Percentiles rank a stretch among this genome's conserved stretches.
Evolutionary conservation across 495 filamentous ascomycete species (phyloP).

Genomic region (Trichoderma gamsii): DNA sequence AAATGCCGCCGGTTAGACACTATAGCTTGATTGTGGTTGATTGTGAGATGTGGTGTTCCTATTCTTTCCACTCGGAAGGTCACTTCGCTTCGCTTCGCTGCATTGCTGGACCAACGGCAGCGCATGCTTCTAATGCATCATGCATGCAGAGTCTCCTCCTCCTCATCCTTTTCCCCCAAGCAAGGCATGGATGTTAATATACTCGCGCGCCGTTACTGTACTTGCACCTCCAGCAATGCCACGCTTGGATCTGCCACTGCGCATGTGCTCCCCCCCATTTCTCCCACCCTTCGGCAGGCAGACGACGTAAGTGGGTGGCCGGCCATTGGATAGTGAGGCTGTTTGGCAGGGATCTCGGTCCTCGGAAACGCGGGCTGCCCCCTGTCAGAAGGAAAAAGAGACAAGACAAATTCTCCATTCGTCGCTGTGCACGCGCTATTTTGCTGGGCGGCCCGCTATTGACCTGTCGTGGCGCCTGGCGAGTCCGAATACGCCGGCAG

Average conservation of each 20-base stretch:
- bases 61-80: too few species aligned
- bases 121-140: not conserved
- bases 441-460: not conserved
- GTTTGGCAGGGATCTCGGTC: not conserved
- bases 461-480: not conserved
- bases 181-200: too few species aligned
- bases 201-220: too few species aligned
- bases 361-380: slow-evolving; percentile 6
- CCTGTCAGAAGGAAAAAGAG: not conserved
- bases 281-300: slow-evolving; percentile 1
- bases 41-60: too few species aligned
- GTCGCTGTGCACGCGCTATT: not conserved
- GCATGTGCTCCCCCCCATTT: slow-evolving; percentile 3
- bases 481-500: slow-evolving; percentile 11
- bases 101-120: not conserved
- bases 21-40: too few species aligned
- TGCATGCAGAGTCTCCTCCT: not conserved
- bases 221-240: not conserved
- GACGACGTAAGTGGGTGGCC: not conserved
- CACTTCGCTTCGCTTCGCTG: not conserved
- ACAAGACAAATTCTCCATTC: not conserved
- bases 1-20: too few species aligned
- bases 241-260: slow-evolving; percentile 6
- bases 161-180: too few species aligned
- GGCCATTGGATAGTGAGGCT: not conserved